Evolutionary conservation across 225 moss, liverwort and hornwort species (phyloP).

Genomic region (Polytrichum formosum): DNA sequence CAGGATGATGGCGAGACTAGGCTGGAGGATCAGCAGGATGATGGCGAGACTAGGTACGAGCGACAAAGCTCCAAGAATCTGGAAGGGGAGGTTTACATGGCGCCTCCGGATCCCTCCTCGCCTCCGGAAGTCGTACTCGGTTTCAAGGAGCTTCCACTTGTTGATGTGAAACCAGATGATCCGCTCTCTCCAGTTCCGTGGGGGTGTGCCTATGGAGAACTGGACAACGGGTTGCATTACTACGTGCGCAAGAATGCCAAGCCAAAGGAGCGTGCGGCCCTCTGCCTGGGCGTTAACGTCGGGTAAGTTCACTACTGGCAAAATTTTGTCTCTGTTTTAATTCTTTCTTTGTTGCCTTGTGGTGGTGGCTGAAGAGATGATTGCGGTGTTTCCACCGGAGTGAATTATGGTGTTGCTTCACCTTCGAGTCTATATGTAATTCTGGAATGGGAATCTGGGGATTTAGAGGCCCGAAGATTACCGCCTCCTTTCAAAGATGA

Average conservation of each 20-base stretch:
- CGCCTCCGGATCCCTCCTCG: conserved; percentile 1
- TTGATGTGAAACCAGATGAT: conserved; percentile 55
- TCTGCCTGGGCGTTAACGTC: conserved; percentile 67
- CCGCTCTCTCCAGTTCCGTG: conserved; percentile 46
- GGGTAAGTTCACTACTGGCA: conserved; percentile 32
- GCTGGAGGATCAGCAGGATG: too few relatives aligned
- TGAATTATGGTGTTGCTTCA: too few relatives aligned
- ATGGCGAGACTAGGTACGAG: background rate
- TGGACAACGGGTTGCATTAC: conserved; percentile 66
- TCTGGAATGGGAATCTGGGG: background rate
- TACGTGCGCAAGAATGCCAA: conserved; percentile 72
- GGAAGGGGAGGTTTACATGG: conserved; percentile 24
- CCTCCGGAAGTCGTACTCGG: conserved; percentile 15
- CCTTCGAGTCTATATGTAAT: background rate
- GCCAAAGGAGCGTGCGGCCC: conserved; percentile 63
- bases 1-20: too few relatives aligned
- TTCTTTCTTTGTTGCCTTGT: background rate
- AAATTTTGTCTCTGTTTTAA: background rate
- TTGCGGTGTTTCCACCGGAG: too few relatives aligned
- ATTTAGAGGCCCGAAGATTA: too few relatives aligned
- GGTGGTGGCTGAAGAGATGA: background rate
- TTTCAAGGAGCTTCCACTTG: conserved; percentile 59
- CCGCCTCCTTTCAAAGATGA: too few relatives aligned
- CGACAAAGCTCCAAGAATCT: conserved; percentile 20
- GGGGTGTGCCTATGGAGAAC: conserved; percentile 48